Percentiles rank a stretch among this genome's conserved stretches.
Evolutionary conservation across 2,329 filamentous ascomycete genomes (phyloP).

Genomic region (Elsinoe ampelina): DNA sequence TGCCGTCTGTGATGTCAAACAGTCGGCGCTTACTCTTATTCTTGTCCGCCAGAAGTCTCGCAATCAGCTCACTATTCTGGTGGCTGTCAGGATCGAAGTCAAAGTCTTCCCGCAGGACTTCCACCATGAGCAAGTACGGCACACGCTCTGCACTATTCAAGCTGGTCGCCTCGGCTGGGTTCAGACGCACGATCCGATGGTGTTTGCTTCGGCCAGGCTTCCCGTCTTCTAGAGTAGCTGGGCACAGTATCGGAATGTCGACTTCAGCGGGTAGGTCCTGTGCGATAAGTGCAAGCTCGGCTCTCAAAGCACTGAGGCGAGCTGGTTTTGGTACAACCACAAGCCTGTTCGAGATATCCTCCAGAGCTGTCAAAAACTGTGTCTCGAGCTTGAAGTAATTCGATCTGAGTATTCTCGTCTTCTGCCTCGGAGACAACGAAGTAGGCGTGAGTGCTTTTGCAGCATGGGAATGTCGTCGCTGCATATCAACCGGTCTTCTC

Average conservation of each 20-base stretch:
- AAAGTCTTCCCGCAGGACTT: conserved; percentile 73
- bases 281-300: conserved; percentile 70
- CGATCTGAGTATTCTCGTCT: conserved; percentile 62
- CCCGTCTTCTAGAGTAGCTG: conserved; percentile 62
- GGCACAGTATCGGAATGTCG: conserved; percentile 73
- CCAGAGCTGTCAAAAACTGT: conserved; percentile 68
- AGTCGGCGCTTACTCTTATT: conserved; percentile 45
- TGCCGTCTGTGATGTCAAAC: conserved; percentile 53
- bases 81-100: conserved; percentile 67
- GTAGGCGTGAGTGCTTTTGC: conserved; percentile 49
- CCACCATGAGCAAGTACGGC: conserved; percentile 75
- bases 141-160: conserved; percentile 81
- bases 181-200: conserved; percentile 73
- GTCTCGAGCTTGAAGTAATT: conserved; percentile 79
- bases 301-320: conserved; percentile 68
- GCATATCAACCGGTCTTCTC: conserved; percentile 28
- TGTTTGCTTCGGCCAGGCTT: conserved; percentile 66
- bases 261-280: conserved; percentile 76
- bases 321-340: conserved; percentile 75
- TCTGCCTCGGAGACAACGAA: conserved; percentile 57
- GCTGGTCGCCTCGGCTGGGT: conserved; percentile 75
- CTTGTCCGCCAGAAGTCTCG: conserved; percentile 57
- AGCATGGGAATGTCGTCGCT: conserved; percentile 47
- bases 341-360: conserved; percentile 76
- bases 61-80: conserved; percentile 60